Evolutionary conservation across 2,329 filamentous ascomycete species (phyloP).

Genomic region (Elsinoe fawcettii): DNA sequence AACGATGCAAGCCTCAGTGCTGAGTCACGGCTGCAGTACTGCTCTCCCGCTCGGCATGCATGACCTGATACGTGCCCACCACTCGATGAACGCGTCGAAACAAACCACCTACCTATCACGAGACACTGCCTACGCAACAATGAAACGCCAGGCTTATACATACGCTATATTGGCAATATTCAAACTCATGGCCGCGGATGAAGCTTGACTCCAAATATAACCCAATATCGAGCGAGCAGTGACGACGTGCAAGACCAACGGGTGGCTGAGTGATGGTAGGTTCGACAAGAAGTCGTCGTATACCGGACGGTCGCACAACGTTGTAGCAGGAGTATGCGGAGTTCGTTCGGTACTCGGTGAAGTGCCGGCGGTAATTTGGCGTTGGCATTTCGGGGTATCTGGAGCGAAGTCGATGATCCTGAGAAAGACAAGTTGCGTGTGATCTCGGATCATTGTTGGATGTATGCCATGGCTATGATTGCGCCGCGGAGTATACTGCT

Average conservation of each 20-base stretch:
- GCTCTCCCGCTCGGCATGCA: too few species aligned
- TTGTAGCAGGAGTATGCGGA: neutral
- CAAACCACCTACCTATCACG: neutral
- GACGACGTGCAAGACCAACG: neutral
- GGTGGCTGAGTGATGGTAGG: neutral
- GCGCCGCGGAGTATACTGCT: neutral
- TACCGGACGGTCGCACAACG: neutral
- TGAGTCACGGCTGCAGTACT: too few species aligned
- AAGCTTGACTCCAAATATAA: neutral
- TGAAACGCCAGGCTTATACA: neutral
- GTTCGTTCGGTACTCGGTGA: neutral
- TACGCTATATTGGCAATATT: neutral
- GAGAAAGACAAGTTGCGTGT: too few species aligned
- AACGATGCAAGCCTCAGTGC: too few species aligned
- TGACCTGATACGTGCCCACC: too few species aligned
- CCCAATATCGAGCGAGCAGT: neutral
- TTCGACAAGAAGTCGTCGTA: neutral
- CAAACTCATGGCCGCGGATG: neutral
- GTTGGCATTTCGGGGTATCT: neutral
- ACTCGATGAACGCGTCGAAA: too few species aligned
- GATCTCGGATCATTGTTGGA: too few species aligned
- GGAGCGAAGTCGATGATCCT: neutral
- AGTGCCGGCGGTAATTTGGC: neutral
- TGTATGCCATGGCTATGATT: neutral
- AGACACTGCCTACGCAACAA: neutral